Evolutionary conservation across 257 asterid species (phyloP).

Genomic region (Scutellaria baicalensis): DNA sequence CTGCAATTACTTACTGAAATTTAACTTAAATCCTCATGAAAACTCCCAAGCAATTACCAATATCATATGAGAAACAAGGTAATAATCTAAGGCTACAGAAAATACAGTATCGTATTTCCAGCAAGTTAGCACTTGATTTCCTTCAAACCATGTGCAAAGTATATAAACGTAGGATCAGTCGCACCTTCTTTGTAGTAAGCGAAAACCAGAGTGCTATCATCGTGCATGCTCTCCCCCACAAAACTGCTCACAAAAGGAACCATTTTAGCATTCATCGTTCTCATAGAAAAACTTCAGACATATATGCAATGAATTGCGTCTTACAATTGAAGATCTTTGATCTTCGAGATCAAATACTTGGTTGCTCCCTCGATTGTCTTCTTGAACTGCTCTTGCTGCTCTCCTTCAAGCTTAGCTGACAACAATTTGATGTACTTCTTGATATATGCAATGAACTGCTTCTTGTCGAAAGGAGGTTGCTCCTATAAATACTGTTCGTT

Average conservation of each 20-base stretch:
- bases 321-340: conserved; percentile 80
- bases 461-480: conserved; percentile 85
- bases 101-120: neutral
- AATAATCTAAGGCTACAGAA: conserved; percentile 1
- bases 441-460: conserved; percentile 48
- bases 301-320: neutral
- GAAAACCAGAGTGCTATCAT: conserved; percentile 56
- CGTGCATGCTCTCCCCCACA: conserved; percentile 86
- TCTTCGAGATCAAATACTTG: conserved; percentile 52
- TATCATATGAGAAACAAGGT: neutral
- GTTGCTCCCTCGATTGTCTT: conserved; percentile 72
- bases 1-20: neutral
- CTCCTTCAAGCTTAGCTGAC: conserved; percentile 59
- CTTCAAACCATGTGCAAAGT: conserved; percentile 71
- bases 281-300: too few relatives aligned
- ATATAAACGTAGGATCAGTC: conserved; percentile 71
- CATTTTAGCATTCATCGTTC: neutral
- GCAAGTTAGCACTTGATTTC: conserved; percentile 63
- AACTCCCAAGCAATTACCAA: neutral
- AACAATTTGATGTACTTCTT: conserved; percentile 63
- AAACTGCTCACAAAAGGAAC: conserved; percentile 33
- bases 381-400: conserved; percentile 47
- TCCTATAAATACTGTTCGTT: conserved; percentile 34
- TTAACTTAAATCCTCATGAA: neutral
- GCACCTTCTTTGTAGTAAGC: conserved; percentile 86